phyloP scores from a whole-genome alignment of 345 rosid species.

The Brassica nigra region DNA sequence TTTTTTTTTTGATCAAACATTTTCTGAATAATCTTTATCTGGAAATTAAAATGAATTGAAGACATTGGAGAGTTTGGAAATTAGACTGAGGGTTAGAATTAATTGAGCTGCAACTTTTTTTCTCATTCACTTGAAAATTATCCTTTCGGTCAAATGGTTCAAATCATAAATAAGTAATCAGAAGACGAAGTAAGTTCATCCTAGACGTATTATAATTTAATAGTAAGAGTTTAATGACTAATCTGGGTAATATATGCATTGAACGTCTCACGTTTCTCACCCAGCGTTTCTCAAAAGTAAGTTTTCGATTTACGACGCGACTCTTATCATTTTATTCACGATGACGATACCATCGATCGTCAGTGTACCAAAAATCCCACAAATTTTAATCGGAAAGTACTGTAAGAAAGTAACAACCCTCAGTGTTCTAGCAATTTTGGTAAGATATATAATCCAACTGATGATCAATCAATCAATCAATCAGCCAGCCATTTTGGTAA shows the following conservation, averaged over 20 bases:
- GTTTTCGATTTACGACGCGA: background rate
- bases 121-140: no score
- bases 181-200: background rate
- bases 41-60: background rate
- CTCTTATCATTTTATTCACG: background rate
- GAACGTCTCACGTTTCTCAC: background rate
- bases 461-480: background rate
- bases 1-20: background rate
- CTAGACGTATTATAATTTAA: background rate
- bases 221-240: background rate
- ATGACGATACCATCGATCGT: background rate
- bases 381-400: background rate
- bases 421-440: background rate
- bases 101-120: background rate
- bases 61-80: background rate
- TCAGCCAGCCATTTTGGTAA: conserved; percentile 72
- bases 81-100: background rate
- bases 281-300: background rate
- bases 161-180: no score
- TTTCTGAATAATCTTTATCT: background rate
- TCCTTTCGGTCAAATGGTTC: no score
- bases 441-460: background rate
- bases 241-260: background rate
- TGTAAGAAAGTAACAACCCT: background rate
- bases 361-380: background rate